Base-by-base conservation (phyloP, 2,329 filamentous ascomycete species). In the Aschersonia sp. region DNA sequence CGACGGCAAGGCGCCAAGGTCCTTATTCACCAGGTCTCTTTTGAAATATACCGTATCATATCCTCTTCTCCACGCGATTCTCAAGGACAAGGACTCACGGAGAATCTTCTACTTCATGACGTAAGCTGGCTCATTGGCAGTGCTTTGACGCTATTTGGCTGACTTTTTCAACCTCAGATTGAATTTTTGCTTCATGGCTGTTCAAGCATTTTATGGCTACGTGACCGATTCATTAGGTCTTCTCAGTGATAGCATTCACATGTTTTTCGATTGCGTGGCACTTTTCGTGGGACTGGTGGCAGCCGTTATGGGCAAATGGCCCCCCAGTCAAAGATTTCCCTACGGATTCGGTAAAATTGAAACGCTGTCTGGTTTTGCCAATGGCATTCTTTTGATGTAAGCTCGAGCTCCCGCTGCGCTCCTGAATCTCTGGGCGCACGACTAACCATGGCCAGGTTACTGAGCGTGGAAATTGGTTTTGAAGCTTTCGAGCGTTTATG, bases 271-370 rank as follows among this genome's bases (percentile, higher is more conserved):
- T 65, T 98, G 92, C 55, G 81, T 95, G 37, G 92, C 90, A 22
- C 74, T 98, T 31, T 79, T 86, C 1, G 88, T 98, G 37, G 92
- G 92, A 9, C 72, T 98, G 8, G 83, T 90, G 56, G 92, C 92
- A 31, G 84, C 90, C 2, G 88, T 98, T 5, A 87, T 95, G 71
- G 92, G 87, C 66, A 97, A 97, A 65, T 95, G 92, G 89, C 88
- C 89, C 1, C 84, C 88, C 1, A 95, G 84, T 60, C 74, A 84
- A 50, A 75, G 82, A 22, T 97, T 95, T 56, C 92, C 92, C 0
- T 97, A 95, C 59, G 92, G 92, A 0, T 92, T 95, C 62, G 89
- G 90, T 49, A 98, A 97, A 65, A 87, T 98, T 49, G 92, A 98
- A 66, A 95, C 88, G 1, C 69, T 98, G 49, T 94, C 90, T 50